phyloP scores from a whole-genome alignment of 2,329 filamentous ascomycete species.

The Cladophialophora chaetospira region DNA sequence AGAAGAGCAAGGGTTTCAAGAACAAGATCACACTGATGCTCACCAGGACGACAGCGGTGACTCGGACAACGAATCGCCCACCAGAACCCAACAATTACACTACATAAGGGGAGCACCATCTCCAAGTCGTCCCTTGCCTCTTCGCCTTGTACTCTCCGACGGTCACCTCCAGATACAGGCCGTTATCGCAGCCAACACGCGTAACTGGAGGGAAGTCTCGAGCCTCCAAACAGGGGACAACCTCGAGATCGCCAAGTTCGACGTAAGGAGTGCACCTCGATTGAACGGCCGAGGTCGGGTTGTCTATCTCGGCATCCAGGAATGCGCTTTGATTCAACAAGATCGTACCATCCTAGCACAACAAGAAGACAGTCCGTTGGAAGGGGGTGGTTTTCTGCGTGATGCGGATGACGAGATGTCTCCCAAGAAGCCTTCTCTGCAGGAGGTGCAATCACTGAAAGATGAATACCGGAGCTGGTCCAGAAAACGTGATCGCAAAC shows the following conservation, averaged over 20 bases:
- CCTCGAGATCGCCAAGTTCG: constrained; percentile 31
- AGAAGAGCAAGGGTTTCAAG: background rate
- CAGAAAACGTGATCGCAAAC: background rate
- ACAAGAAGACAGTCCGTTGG: background rate
- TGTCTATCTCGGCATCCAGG: constrained; percentile 34
- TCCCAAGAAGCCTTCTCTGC: background rate
- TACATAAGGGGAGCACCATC: too few species aligned
- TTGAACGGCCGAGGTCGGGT: constrained; percentile 29
- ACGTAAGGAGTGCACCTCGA: constrained; percentile 31
- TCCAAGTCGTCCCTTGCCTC: background rate
- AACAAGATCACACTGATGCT: constrained; percentile 1
- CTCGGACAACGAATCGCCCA: background rate
- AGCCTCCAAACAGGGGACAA: constrained; percentile 28
- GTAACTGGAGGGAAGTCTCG: constrained; percentile 3
- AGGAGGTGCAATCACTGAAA: background rate
- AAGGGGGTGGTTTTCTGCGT: constrained; percentile 22
- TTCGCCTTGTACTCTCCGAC: constrained; percentile 32
- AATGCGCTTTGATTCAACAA: constrained; percentile 26
- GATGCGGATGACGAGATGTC: constrained; percentile 10
- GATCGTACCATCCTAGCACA: background rate
- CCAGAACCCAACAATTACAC: background rate
- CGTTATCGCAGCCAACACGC: constrained; percentile 30
- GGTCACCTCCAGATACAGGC: constrained; percentile 37
- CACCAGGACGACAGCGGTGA: background rate
- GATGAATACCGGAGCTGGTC: background rate